Conservation (phyloP, 306 rosid genomes). For the Oxytropis ochrocephala region DNA sequence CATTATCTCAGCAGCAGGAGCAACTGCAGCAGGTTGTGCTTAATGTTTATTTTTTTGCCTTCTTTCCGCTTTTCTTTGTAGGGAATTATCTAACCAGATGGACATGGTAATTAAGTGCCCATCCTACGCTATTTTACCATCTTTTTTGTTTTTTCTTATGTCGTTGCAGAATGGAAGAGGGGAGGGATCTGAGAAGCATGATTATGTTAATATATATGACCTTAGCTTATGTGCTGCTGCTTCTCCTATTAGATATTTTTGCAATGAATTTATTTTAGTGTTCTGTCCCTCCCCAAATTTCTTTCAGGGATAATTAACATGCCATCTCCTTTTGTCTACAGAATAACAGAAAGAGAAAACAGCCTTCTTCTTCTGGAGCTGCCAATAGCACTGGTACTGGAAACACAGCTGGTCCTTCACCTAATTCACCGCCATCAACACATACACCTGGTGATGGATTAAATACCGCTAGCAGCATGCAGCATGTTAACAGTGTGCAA, state of each 20-base stretch:
- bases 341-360: slow-evolving; percentile 70
- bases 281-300: background rate
- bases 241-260: slow-evolving; percentile 3
- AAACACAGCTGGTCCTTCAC: slow-evolving; percentile 77
- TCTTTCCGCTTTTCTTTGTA: background rate
- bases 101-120: background rate
- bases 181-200: background rate
- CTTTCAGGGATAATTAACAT: slow-evolving; percentile 8
- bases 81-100: slow-evolving; percentile 6
- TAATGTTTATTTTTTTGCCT: background rate
- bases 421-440: slow-evolving; percentile 84
- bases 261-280: background rate
- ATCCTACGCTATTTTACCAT: background rate
- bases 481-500: slow-evolving; percentile 52
- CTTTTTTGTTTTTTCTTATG: too few species aligned
- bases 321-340: slow-evolving; percentile 15
- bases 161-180: background rate
- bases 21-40: slow-evolving; percentile 70
- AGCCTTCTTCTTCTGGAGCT: slow-evolving; percentile 74
- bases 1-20: slow-evolving; percentile 77
- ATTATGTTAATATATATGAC: background rate
- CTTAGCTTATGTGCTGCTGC: background rate
- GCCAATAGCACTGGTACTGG: slow-evolving; percentile 97
- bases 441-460: slow-evolving; percentile 82
- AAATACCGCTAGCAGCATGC: slow-evolving; percentile 59